A percentile compares a stretch with the other conserved stretches of the same genome.
These are phyloP conservation scores for Serendipita indica DNA, from an alignment of 768 basidiomycete genomes.

Conservation along the genomic window DNA sequence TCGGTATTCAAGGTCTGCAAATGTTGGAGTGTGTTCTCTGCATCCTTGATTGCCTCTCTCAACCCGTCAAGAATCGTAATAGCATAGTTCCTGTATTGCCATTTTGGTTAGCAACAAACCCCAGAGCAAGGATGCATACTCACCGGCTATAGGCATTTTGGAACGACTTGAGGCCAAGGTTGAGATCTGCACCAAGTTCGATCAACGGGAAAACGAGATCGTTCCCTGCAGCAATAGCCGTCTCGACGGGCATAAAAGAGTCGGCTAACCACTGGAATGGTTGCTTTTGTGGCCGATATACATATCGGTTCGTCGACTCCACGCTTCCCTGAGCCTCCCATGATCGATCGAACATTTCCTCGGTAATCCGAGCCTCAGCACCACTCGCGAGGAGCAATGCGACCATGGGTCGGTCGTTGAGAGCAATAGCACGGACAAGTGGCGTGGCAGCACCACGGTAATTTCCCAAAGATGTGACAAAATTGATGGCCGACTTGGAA, in stretches of 20 bases:
- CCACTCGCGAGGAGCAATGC: slow-evolving; percentile 22
- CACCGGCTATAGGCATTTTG: neutral
- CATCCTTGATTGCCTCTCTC: neutral
- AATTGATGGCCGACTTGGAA: slow-evolving; percentile 21
- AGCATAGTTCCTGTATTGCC: neutral
- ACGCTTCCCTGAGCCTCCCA: slow-evolving; percentile 15
- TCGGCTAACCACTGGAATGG: neutral
- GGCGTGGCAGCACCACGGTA: slow-evolving; percentile 17
- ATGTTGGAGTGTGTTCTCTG: neutral
- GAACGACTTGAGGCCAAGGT: slow-evolving; percentile 9
- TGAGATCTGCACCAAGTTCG: slow-evolving; percentile 19
- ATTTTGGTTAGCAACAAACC: neutral
- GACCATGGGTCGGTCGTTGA: slow-evolving; percentile 18
- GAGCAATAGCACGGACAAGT: slow-evolving; percentile 19
- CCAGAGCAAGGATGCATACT: neutral
- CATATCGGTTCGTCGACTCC: neutral
- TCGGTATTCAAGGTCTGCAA: no score
- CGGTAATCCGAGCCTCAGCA: slow-evolving; percentile 17
- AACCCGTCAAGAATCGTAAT: neutral
- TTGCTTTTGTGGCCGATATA: neutral
- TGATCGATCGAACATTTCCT: slow-evolving; percentile 20
- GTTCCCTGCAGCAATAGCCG: slow-evolving; percentile 17
- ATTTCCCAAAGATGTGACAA: slow-evolving; percentile 15
- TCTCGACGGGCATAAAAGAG: slow-evolving; percentile 18
- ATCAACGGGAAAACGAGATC: slow-evolving; percentile 21